These are phyloP conservation scores for Mortierella sp. DNA, from an alignment of 371 early-diverging fungal genomes.

Conservation along the genomic window DNA sequence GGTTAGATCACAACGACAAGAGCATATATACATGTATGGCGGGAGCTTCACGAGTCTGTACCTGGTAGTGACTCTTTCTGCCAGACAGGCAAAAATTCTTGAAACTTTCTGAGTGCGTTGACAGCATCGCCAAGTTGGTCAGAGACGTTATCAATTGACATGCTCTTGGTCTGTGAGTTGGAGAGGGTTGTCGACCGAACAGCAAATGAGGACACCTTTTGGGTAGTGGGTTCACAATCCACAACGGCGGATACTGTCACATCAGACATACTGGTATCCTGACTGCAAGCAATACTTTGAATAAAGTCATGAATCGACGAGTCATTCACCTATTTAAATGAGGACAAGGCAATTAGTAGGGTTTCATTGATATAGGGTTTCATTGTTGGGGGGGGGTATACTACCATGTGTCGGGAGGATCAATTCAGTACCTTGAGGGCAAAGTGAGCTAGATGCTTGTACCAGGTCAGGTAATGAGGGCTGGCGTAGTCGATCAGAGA, in stretches of 20 bases:
- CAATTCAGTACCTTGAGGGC: conserved; percentile 27
- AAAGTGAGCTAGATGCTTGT: conserved; percentile 22
- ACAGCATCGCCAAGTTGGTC: conserved; percentile 25
- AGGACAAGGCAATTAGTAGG: not conserved
- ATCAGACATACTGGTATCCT: conserved; percentile 14
- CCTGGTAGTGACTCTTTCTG: conserved; percentile 18
- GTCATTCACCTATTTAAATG: conserved; percentile 18
- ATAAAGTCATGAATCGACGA: conserved; percentile 2
- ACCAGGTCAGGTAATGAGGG: conserved; percentile 34
- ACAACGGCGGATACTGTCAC: not conserved
- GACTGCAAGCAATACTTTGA: not conserved
- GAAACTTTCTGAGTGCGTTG: conserved; percentile 19
- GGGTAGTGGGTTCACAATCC: not conserved
- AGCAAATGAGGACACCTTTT: not conserved
- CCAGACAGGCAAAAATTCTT: conserved; percentile 27
- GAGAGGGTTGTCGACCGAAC: not conserved
- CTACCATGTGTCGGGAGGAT: not conserved
- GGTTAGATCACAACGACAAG: not conserved
- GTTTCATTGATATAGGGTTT: not conserved
- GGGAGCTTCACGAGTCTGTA: not conserved
- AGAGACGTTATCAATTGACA: not conserved
- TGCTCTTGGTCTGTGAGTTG: not conserved
- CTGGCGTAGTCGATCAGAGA: conserved; percentile 1
- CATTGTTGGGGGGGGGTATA: not conserved
- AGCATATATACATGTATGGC: not conserved